Evolutionary conservation across 805 yeast species (phyloP), one percentile per base, ranked within the genome.

Genomic region (Sugiyamaella marilandica): DNA sequence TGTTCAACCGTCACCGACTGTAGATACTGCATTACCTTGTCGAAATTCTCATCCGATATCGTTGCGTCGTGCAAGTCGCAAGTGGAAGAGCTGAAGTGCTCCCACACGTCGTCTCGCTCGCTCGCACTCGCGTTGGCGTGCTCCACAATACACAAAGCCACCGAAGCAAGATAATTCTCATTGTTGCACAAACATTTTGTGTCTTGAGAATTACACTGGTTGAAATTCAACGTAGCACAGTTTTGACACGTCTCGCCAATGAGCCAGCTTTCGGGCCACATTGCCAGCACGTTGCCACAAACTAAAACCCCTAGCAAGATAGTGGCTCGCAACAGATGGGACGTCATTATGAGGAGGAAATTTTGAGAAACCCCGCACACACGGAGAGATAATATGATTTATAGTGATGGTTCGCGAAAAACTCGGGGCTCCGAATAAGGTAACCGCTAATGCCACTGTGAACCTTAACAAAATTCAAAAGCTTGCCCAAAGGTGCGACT

Each of bases 101-200:
- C 67, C 64, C 67, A 69, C 1, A 70, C 70, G 11, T 47, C 48
- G 33, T 66, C 70, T 51, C 61, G 53, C 4, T 45, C 45, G 2
- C 59, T 52, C 1, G 67, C 55, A 19, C 57, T 56, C 41, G 31
- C 41, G 10, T 55, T 48, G 2, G 68, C 49, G 45, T 65, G 57
- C 2, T 56, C 47, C 7, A 54, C 51, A 2, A 69, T 65, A 44
- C 72, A 69, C n/a, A 52, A 53, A 11, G 65, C 67, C 0, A 69
- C 70, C 1, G 71, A 58, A 7, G 64, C 67, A 2, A 68, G 61
- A 41, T 52, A 69, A 19, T 55, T 53, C 4, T 54, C 21, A 51
- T 57, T 56, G 8, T 50, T 45, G 53, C 73, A 69, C 8, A 64
- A 62, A 47, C 72, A 69, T n/a, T 45, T 55, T 46, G 55, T 45